Evolutionary conservation across 352 stramenopile species (phyloP), one percentile per base, ranked within the genome.

Genomic region (Phytophthora chlamydospora): DNA sequence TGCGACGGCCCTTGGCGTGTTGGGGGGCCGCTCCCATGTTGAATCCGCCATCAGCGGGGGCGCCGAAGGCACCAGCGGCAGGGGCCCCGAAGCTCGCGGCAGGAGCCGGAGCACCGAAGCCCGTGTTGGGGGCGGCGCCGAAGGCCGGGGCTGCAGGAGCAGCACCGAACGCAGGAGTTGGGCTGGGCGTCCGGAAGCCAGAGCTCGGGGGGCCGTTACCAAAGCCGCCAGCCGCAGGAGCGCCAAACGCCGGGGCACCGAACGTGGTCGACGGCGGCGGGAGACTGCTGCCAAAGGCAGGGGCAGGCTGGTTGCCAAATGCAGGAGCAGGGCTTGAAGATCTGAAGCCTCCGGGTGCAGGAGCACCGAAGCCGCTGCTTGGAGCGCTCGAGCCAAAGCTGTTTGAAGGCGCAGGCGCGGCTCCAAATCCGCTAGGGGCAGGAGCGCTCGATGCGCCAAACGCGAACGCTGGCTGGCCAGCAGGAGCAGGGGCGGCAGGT

Each of bases 21-120:
- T 80, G 64, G 0, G 67, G 82, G 42, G 83, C 77, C 7, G 73
- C 72, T 6, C 87, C 87, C 63, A 93, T 81, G 55, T 61, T 87
- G 42, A 95, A 95, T 24, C 76, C 73, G 21, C 79, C 81, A n/a
- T 75, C 75, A 21, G 63, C 43, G 16, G 66, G 58, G 21, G 62
- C 73, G 6, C 62, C 64, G 19, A 83, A 85, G 3, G 59, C 75
- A 34, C 51, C 54, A 62, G 60, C 49, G n/a, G 44, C 35, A 45
- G 68, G 60, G 16, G 71, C 61, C 62, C 71, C 71, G 43, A 88
- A 88, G 13, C 40, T 65, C 44, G 57, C 45, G 41, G 55, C 61
- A 32, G 61, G 34, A 34, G 49, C 34, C 35, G 59, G 4, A 17
- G 63, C 60, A 8, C 73, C 68, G 41, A 76, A 76, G 34, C 41